A percentile compares a stretch with the other conserved stretches of the same genome.
Conservation (phyloP, 495 filamentous ascomycete genomes). For the Xylaria nigripes region DNA sequence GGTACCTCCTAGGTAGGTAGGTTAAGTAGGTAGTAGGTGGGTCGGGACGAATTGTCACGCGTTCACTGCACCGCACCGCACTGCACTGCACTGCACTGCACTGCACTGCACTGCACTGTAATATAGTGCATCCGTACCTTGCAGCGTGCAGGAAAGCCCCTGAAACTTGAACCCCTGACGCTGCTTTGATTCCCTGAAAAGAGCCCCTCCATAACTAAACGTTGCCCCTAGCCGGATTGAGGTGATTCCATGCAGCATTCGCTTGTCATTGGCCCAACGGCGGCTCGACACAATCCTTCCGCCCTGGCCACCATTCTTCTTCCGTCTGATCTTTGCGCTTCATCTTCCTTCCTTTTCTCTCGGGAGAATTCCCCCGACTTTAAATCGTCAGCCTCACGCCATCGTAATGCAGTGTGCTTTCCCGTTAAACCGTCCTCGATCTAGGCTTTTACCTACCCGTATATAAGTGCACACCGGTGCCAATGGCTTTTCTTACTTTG, state of each 20-base stretch:
- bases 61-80: too few species aligned
- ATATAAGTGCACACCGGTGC: too few species aligned
- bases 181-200: too few species aligned
- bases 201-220: not conserved
- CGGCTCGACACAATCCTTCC: not conserved
- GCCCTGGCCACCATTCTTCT: too few species aligned
- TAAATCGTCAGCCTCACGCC: not conserved
- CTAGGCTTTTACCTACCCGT: not conserved
- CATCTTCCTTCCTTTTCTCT: not conserved
- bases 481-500: too few species aligned
- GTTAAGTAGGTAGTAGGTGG: too few species aligned
- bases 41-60: not conserved
- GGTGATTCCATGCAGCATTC: not conserved
- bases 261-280: not conserved
- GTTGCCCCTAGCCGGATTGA: not conserved
- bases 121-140: constrained; percentile 9
- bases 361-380: not conserved
- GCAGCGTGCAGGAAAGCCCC: constrained; percentile 5
- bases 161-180: not conserved
- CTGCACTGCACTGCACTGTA: too few species aligned
- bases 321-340: not conserved
- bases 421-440: not conserved
- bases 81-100: too few species aligned
- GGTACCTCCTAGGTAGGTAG: too few species aligned
- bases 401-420: not conserved